A percentile compares a stretch with the other conserved stretches of the same genome.
Conservation (phyloP, 257 asterid genomes). For the Solanum piurae region DNA sequence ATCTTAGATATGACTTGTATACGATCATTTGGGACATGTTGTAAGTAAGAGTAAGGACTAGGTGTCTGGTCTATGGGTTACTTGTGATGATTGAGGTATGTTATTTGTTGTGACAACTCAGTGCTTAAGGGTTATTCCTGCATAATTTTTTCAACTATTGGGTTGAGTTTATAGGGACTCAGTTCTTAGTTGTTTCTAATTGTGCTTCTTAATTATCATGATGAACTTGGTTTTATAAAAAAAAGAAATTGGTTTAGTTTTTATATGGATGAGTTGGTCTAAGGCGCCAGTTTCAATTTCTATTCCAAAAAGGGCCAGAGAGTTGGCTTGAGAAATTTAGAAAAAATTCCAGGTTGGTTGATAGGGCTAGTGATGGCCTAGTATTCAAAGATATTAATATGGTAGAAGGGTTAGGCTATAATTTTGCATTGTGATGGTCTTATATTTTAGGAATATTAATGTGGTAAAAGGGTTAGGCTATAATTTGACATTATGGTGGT, state of each 20-base stretch:
- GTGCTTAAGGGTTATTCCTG: neutral
- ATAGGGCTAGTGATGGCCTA: neutral
- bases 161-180: neutral
- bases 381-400: too few species aligned
- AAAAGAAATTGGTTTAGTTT: too few species aligned
- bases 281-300: neutral
- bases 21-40: neutral
- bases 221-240: too few species aligned
- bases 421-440: neutral
- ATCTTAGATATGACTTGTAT: neutral
- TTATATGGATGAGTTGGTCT: too few species aligned
- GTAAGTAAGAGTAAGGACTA: neutral
- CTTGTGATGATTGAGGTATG: neutral
- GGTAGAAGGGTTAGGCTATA: neutral
- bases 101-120: neutral
- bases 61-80: too few species aligned
- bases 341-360: neutral
- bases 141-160: neutral
- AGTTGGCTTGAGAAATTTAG: neutral
- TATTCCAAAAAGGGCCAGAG: neutral
- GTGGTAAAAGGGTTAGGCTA: neutral
- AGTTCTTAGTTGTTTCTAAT: neutral
- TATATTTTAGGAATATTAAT: neutral
- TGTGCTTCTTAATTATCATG: neutral
- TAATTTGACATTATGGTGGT: neutral